Evolutionary conservation across 2,329 filamentous ascomycete genomes (phyloP), one percentile per base, ranked within the genome.

Genomic region (Neopestalotiopsis sp.): DNA sequence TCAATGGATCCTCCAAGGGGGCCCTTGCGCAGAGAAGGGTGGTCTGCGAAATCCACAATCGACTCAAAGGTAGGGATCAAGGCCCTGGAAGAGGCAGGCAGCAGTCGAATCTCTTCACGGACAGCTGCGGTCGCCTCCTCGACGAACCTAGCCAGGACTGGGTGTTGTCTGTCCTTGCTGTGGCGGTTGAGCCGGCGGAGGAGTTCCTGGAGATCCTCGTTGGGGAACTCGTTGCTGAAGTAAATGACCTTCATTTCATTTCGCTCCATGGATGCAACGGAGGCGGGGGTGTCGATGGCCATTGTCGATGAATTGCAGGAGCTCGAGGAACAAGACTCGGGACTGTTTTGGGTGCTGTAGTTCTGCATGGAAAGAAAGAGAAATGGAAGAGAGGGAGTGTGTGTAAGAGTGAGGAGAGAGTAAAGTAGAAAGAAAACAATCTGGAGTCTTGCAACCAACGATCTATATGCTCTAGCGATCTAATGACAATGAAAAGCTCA

Each of bases 151-250:
- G 82, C 81, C 7, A 86, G 74, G 3, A 79, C 42, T 1, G 71
- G 74, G 71, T 81, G 78, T 2, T 72, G 67, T 40, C 71, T 77
- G 69, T 80, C 78, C 69, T 85, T 85, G 76, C 80, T 82, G 67
- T 80, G 79, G 12, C 24, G 34, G 32, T 42, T n/a, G 9, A 63
- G 61, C 13, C 38, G 32, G 4, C 61, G 61, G 38, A n/a, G 24
- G n/a, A 63, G 32, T 10, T 42, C 40, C 61, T 63, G 34, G 7
- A 85, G 71, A 69, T 85, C 81, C 40, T 85, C 83, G 17, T 75
- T 76, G 0, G 84, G 84, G 66, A 86, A 84, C 69, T 86, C 83
- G 68, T 85, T 84, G 71, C 81, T 79, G 74, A 86, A 86, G 72
- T 81, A 84, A n/a, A 78, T 65, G 49, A 85, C 62, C 69, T 77